A percentile compares a stretch with the other conserved stretches of the same genome.
These are phyloP conservation scores for Mycena filopes DNA, from an alignment of 768 basidiomycete species.

Conservation along the genomic window DNA sequence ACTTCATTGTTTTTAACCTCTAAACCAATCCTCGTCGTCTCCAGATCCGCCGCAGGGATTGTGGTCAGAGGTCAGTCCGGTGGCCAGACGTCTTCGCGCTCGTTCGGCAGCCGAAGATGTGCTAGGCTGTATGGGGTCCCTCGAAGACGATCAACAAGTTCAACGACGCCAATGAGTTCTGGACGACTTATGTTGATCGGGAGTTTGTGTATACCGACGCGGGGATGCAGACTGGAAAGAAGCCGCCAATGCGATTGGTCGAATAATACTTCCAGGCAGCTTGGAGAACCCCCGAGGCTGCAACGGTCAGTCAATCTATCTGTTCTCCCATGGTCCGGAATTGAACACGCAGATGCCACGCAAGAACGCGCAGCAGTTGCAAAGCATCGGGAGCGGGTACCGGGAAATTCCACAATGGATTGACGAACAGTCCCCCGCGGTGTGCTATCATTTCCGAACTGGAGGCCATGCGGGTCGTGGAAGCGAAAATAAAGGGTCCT, in stretches of 20 bases:
- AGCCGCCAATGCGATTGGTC: constrained; percentile 40
- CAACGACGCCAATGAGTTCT: constrained; percentile 8
- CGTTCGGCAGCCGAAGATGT: constrained; percentile 36
- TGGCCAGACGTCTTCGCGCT: constrained; percentile 39
- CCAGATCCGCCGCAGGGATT: too few species aligned
- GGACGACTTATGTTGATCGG: constrained; percentile 12
- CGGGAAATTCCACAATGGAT: constrained; percentile 3
- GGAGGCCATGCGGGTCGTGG: not conserved
- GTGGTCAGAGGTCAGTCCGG: constrained; percentile 34
- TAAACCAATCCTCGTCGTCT: too few species aligned
- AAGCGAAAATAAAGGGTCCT: not conserved
- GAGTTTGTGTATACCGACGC: constrained; percentile 31
- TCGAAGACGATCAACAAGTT: constrained; percentile 35
- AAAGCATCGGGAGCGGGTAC: not conserved
- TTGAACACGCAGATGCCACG: too few species aligned
- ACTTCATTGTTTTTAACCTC: too few species aligned
- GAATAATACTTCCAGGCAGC: constrained; percentile 34
- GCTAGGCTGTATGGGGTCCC: constrained; percentile 41
- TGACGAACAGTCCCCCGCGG: not conserved
- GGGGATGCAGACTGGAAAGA: constrained; percentile 35
- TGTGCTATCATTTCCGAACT: not conserved
- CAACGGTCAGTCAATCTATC: not conserved
- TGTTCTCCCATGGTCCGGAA: too few species aligned
- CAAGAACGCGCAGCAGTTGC: too few species aligned
- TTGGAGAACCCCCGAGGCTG: not conserved